Conservation (phyloP, 257 asterid genomes). For the Cruciata laevipes region DNA sequence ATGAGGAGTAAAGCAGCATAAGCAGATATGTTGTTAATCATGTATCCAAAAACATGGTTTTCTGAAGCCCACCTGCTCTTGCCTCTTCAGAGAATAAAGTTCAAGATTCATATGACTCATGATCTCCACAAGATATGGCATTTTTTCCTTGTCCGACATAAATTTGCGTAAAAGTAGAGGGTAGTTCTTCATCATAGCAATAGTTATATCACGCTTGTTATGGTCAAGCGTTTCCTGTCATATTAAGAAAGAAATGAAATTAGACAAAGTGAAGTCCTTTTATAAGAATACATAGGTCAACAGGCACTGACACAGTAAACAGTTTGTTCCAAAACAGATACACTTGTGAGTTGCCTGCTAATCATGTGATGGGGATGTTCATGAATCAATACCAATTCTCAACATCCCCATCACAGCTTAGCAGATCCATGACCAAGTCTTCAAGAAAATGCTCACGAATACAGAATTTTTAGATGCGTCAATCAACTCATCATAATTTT, state of each 20-base stretch:
- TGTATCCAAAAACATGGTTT: not conserved
- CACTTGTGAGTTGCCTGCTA: not conserved
- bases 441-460: not conserved
- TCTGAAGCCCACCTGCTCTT: constrained; percentile 64
- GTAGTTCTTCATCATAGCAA: constrained; percentile 83
- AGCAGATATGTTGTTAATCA: constrained; percentile 6
- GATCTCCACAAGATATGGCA: constrained; percentile 68
- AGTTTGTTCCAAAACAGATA: not conserved
- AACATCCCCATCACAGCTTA: not conserved
- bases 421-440: not conserved
- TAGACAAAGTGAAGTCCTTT: not conserved
- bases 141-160: constrained; percentile 84
- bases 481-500: not conserved
- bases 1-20: constrained; percentile 8
- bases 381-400: not conserved
- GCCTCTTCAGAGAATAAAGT: constrained; percentile 84
- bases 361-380: no score
- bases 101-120: constrained; percentile 71
- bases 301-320: not conserved
- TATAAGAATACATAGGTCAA: no score
- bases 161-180: constrained; percentile 81
- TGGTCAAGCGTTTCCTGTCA: constrained; percentile 68
- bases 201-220: constrained; percentile 58
- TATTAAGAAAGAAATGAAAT: constrained; percentile 14
- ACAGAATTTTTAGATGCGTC: not conserved